phyloP scores from a whole-genome alignment of 1,284 basidiomycete species.

The Irpex sp. region DNA sequence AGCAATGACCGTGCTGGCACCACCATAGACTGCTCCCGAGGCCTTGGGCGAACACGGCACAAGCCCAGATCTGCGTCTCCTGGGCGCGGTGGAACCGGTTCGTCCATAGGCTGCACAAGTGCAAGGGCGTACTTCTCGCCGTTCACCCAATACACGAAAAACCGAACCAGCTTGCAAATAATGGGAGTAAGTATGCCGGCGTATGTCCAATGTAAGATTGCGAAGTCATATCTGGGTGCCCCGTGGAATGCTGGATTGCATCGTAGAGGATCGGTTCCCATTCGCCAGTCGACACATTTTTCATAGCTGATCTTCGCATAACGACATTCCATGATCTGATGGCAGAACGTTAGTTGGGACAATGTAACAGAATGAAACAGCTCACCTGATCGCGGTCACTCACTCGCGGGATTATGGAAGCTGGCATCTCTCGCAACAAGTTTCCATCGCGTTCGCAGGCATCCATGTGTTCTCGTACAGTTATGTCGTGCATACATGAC shows the following conservation, averaged over 20 bases:
- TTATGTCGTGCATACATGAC: constrained; percentile 2
- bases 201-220: constrained; percentile 13
- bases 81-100: neutral
- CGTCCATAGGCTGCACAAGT: neutral
- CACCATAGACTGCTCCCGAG: neutral
- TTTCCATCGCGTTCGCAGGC: neutral
- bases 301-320: constrained; percentile 22
- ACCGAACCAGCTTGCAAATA: neutral
- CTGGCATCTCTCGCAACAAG: neutral
- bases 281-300: constrained; percentile 23
- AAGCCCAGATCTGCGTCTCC: neutral
- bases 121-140: neutral
- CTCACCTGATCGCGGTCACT: neutral
- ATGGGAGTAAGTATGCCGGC: neutral
- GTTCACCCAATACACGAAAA: neutral
- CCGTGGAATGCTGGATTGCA: constrained; percentile 23
- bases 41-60: neutral
- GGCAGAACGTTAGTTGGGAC: neutral
- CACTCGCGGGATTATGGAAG: neutral
- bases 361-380: neutral
- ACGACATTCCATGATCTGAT: constrained; percentile 11
- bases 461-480: neutral
- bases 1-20: neutral
- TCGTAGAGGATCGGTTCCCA: constrained; percentile 17
- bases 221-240: constrained; percentile 19